Percentiles rank a stretch among this genome's conserved stretches.
Conservation (phyloP, 352 stramenopile genomes). For the Peronospora belbahrii region DNA sequence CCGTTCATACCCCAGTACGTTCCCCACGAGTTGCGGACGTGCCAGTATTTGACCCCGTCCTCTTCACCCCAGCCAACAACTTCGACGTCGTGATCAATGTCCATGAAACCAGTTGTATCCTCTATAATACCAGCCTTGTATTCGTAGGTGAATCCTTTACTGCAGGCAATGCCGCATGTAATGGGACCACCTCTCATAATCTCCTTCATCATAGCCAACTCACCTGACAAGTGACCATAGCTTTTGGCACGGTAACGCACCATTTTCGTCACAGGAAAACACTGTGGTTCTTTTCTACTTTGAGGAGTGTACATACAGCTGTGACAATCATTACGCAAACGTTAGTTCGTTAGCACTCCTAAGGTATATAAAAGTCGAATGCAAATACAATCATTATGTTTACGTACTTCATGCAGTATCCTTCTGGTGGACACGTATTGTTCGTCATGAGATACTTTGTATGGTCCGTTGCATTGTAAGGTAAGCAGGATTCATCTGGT, state of each 20-base stretch:
- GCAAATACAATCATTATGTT: no score
- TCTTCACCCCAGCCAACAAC: constrained; percentile 90
- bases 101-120: constrained; percentile 82
- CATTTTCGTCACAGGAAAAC: constrained; percentile 71
- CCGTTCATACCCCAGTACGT: constrained; percentile 94
- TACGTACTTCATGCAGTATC: constrained; percentile 83
- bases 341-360: not conserved
- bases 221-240: constrained; percentile 57
- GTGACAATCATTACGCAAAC: not conserved
- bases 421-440: constrained; percentile 58
- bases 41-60: constrained; percentile 92
- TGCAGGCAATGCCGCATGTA: constrained; percentile 90
- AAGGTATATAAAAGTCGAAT: no score
- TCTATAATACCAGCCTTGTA: constrained; percentile 92
- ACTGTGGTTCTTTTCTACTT: constrained; percentile 33
- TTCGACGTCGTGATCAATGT: constrained; percentile 81
- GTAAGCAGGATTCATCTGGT: constrained; percentile 70
- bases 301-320: constrained; percentile 76
- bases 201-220: constrained; percentile 82
- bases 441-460: constrained; percentile 62
- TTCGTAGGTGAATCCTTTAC: constrained; percentile 69
- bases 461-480: constrained; percentile 79
- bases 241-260: constrained; percentile 75
- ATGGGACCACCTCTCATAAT: constrained; percentile 80
- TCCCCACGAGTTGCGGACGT: constrained; percentile 93